phyloP scores from a whole-genome alignment of 225 moss, liverwort and hornwort species.

The Bryum argenteum region DNA sequence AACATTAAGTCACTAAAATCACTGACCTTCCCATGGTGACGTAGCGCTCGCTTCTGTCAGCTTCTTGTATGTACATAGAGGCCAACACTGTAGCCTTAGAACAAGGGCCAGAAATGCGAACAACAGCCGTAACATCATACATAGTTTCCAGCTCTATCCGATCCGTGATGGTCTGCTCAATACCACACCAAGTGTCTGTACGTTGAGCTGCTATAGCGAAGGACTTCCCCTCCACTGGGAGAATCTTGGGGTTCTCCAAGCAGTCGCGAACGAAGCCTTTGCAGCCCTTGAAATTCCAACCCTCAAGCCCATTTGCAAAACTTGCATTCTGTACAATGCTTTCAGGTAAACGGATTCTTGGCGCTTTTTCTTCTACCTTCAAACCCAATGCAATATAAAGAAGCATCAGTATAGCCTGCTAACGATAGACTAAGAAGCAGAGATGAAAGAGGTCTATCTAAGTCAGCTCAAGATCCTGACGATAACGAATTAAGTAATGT shows the following conservation, averaged over 20 bases:
- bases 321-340: slow-evolving; percentile 57
- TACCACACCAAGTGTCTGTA: slow-evolving; percentile 70
- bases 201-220: slow-evolving; percentile 77
- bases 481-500: background rate
- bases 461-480: background rate
- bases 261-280: slow-evolving; percentile 49
- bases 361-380: slow-evolving; percentile 38
- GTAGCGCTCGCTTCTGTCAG: slow-evolving; percentile 70
- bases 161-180: slow-evolving; percentile 76
- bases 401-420: slow-evolving; percentile 11
- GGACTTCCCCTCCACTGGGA: slow-evolving; percentile 53
- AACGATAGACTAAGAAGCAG: slow-evolving; percentile 5
- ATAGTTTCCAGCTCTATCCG: slow-evolving; percentile 66
- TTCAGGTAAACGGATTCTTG: slow-evolving; percentile 26
- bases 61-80: slow-evolving; percentile 61
- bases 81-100: slow-evolving; percentile 59
- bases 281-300: slow-evolving; percentile 75
- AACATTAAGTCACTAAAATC: too few relatives aligned
- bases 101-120: slow-evolving; percentile 62
- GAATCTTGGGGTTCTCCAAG: slow-evolving; percentile 51
- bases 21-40: slow-evolving; percentile 76
- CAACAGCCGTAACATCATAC: slow-evolving; percentile 59
- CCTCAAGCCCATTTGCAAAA: slow-evolving; percentile 64
- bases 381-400: slow-evolving; percentile 16
- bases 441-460: background rate